phyloP scores from a whole-genome alignment of 768 basidiomycete species.

The Mycena capillaripes region DNA sequence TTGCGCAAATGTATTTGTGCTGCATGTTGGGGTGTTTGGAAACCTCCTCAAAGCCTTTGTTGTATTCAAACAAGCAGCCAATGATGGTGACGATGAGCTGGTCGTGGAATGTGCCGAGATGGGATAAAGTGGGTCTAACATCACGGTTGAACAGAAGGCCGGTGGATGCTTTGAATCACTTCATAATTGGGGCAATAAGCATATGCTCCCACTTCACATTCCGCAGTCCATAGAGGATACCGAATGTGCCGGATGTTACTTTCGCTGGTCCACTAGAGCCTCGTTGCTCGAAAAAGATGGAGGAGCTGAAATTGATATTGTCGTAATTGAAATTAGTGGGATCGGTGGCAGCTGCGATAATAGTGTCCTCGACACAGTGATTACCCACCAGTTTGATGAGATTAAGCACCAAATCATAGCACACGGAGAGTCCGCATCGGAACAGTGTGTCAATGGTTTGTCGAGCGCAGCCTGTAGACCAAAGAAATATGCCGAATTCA shows the following conservation, averaged over 20 bases:
- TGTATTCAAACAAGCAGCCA: not conserved
- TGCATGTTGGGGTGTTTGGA: not conserved
- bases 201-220: slow-evolving; percentile 18
- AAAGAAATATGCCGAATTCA: slow-evolving; percentile 26
- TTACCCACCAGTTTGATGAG: slow-evolving; percentile 2
- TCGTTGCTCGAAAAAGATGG: slow-evolving; percentile 12
- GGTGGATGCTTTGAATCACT: not conserved
- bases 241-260: slow-evolving; percentile 38
- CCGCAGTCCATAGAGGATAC: slow-evolving; percentile 32
- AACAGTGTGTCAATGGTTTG: slow-evolving; percentile 33
- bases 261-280: slow-evolving; percentile 31
- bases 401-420: slow-evolving; percentile 30
- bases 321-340: too few species aligned
- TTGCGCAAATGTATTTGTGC: slow-evolving; percentile 5
- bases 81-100: slow-evolving; percentile 22
- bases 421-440: slow-evolving; percentile 26
- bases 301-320: not conserved
- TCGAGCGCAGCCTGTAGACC: slow-evolving; percentile 21
- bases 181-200: slow-evolving; percentile 26
- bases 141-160: slow-evolving; percentile 22
- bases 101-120: slow-evolving; percentile 10
- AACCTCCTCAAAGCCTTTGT: not conserved
- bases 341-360: too few species aligned
- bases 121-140: not conserved
- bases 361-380: too few species aligned